Evolutionary conservation across 164 flowering plant genomes (phyloP), one percentile per base, ranked within the genome.

Genomic region (Berberis thunbergii): DNA sequence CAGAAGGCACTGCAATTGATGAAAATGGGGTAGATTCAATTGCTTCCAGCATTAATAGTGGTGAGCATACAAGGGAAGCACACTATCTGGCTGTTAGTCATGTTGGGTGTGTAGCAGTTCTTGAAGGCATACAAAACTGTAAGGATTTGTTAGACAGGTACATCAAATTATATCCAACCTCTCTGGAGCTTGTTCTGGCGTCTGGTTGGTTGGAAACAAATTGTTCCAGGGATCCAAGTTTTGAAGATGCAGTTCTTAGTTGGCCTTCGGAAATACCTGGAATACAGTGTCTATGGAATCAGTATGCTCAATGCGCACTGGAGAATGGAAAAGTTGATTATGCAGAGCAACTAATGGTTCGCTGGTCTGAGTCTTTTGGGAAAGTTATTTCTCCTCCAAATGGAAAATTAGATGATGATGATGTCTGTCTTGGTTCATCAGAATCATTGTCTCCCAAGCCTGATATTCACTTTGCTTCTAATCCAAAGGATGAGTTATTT

Each of bases 211-310:
- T 67, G 62, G 68, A 69, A n/a, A 73, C 67, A 54, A 61, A 62
- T 57, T 76, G 64, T 56, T 61, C 44, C 62, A 78, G 67, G 56
- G 73, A 64, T 59, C 2, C 42, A 7, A 69, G 62, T 63, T 75
- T 89, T 80, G 88, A 85, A 72, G 82, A 83, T 41, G 86, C 82
- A 38, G 64, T 87, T 54, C 57, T 56, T 65, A 78, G 73, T 13
- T 86, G 95, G 93, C 87, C 84, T 1, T 79, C 74, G 54, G 88
- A 80, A 26, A 63, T 62, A n/a, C 81, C 88, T 63, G 96, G 95
- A 45, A 60, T 85, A 60, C 89, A 89, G 45, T 83, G 89, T 61
- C 75, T 92, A 62, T 92, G 92, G 95, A 86, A 89, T 73, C 96
- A 89, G 67, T 89, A 83, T 79, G 84, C 74, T 41, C 83, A 81